These are phyloP conservation scores for Hevea brasiliensis DNA, from an alignment of 345 rosid species.

Conservation along the genomic window DNA sequence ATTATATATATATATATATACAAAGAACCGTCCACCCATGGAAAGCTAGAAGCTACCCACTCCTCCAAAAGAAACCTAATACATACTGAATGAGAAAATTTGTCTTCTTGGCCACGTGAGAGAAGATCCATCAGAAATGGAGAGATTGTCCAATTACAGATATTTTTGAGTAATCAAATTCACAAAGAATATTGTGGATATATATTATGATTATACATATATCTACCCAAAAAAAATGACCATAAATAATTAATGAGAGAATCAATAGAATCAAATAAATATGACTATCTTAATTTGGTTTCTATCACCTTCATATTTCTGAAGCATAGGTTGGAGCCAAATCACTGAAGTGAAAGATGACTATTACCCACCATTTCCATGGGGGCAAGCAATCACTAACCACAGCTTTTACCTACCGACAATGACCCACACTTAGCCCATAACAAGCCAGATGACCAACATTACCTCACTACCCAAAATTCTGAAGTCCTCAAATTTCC, in stretches of 20 bases:
- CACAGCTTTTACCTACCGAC: background rate
- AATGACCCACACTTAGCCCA: background rate
- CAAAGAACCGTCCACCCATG: background rate
- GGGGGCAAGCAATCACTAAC: slow-evolving; percentile 9
- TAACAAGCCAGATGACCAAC: background rate
- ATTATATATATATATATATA: too few species aligned
- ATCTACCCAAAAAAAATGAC: too few species aligned
- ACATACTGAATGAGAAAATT: background rate
- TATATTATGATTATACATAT: too few species aligned
- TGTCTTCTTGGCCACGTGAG: background rate
- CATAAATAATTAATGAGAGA: too few species aligned
- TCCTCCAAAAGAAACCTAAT: background rate
- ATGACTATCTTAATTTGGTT: background rate
- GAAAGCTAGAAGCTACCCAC: background rate
- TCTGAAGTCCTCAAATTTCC: background rate
- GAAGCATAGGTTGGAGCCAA: background rate
- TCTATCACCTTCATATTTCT: background rate
- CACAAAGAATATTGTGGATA: too few species aligned
- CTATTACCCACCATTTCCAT: slow-evolving; percentile 10
- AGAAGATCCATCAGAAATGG: background rate
- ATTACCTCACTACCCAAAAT: background rate
- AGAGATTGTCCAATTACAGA: background rate
- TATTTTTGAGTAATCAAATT: too few species aligned
- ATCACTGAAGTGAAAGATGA: slow-evolving; percentile 5
- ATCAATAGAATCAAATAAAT: too few species aligned